Evolutionary conservation across 2,329 filamentous ascomycete species (phyloP).

Genomic region (Ascosphaera apis): DNA sequence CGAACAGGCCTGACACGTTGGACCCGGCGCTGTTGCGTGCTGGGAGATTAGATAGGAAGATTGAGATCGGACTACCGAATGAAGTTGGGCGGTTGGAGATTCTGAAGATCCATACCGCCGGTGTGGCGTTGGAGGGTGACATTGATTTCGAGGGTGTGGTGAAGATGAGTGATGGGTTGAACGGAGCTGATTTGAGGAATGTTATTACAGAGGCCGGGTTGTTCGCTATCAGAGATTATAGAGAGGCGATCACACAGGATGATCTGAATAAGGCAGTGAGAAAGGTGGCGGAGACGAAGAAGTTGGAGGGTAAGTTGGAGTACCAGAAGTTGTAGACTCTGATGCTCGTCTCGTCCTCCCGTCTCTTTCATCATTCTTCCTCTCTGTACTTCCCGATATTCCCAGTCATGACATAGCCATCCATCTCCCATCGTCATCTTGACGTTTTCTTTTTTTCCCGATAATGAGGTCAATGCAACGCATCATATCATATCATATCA

Average conservation of each 20-base stretch:
- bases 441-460: too few species aligned
- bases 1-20: slow-evolving; percentile 85
- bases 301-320: slow-evolving; percentile 92
- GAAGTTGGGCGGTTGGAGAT: slow-evolving; percentile 93
- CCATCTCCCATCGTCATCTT: too few species aligned
- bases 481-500: too few species aligned
- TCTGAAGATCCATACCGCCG: slow-evolving; percentile 82
- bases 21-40: slow-evolving; percentile 78
- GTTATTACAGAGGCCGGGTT: slow-evolving; percentile 94
- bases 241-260: slow-evolving; percentile 89
- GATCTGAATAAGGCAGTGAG: slow-evolving; percentile 98
- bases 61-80: slow-evolving; percentile 91
- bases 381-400: too few species aligned
- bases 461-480: too few species aligned
- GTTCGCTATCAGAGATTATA: slow-evolving; percentile 95
- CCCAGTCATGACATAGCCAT: too few species aligned
- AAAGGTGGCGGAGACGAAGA: slow-evolving; percentile 95
- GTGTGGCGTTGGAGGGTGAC: slow-evolving; percentile 75
- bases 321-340: slow-evolving; percentile 74
- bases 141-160: slow-evolving; percentile 98
- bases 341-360: slow-evolving; percentile 1
- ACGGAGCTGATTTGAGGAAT: slow-evolving; percentile 91
- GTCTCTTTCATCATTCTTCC: too few species aligned
- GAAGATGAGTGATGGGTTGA: slow-evolving; percentile 98
- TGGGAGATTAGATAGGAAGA: slow-evolving; percentile 85